Base-by-base conservation (phyloP, 1,284 basidiomycete species). In the Megacollybia platyphylla region DNA sequence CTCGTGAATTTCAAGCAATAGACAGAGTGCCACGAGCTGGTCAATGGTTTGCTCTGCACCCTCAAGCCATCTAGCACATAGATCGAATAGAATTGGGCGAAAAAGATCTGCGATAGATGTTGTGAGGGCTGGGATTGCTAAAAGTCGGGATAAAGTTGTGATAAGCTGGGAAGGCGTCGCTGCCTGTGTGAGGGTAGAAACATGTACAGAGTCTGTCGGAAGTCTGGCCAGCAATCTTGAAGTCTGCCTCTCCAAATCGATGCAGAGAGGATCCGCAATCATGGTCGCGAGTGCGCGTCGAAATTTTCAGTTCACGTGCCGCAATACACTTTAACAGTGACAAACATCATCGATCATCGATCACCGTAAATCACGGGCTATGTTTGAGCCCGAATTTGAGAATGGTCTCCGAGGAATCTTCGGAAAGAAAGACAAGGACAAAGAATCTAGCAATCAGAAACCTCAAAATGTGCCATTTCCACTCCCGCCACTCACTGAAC, bases 11-110 rank as follows among this genome's bases (percentile, higher is more conserved):
- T 85, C 78, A 27, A 87, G 53, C 43, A 83, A 62, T 41, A 73
- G 54, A 55, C 65, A 78, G 7, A 87, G 57, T 1, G 81, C 79
- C 43, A 69, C 63, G 18, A 87, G 57, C 51, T 73, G 72, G 34
- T 71, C 64, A 49, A 76, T 70, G 4, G 61, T 53, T 43, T 69
- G 61, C 39, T 65, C 57, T 28, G 68, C 55, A 31, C 64, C 58
- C 13, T 76, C 63, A 29, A 87, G 53, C 81, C 81, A 87, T 52
- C 79, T 61, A 8, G 80, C 76, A 52, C 74, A 83, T 26, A 88
- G 57, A 59, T 87, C 80, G 29, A 83, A 53, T 39, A 88, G 55
- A 42, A 87, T 58, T 8, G 86, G 85, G 45, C 80, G 64, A 57
- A 79, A 87, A 7, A 67, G 48, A 5, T 60, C 64, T 24, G 80